Base-by-base conservation (phyloP, 768 basidiomycete genomes). In the Mycena metata region DNA sequence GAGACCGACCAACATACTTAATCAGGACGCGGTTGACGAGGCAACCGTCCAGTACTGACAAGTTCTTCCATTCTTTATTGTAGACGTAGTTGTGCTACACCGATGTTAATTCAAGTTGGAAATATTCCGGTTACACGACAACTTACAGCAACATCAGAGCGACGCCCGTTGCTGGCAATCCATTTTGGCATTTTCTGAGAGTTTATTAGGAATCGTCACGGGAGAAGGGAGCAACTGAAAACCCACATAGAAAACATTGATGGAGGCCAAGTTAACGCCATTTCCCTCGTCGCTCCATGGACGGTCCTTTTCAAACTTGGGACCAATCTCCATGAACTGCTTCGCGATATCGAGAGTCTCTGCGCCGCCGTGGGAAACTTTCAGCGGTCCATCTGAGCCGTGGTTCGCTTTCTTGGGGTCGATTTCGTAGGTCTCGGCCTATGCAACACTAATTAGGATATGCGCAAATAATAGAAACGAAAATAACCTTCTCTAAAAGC, bases 21-120 rank as follows among this genome's bases (percentile, higher is more conserved):
- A 75, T 72, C 36, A 77, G 42, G 3, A 79, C 72, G 10, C 75
- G 73, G 33, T 71, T 73, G 45, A 77, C 77, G 0, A 35, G 68
- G 23, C 72, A 72, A 33, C 70, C 75, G 41, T 72, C 47, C 39
- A 73, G 70, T 9, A 79, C 65, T 15, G 52, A 66, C 30, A 78
- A 36, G 50, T 79, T 77, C 49, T 56, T 33, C 24, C 69, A 73
- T 42, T 52, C 61, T 33, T 73, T 74, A 36, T 69, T 75, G 66
- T 79, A 77, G 52, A 78, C 17, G 43, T 70, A 74, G 59, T 72
- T 66, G 54, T 78, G 76, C 41, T 51, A 33, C 10, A 30, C 30
- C 30, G 7, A 19, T 6, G 39, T 24, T 50, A 33, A 30, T 8
- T n/a, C n/a, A n/a, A n/a, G n/a, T n/a, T 15, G 19, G 21, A 9